phyloP scores from a whole-genome alignment of 441 rosid species.

The Flueggea neowawraea region DNA sequence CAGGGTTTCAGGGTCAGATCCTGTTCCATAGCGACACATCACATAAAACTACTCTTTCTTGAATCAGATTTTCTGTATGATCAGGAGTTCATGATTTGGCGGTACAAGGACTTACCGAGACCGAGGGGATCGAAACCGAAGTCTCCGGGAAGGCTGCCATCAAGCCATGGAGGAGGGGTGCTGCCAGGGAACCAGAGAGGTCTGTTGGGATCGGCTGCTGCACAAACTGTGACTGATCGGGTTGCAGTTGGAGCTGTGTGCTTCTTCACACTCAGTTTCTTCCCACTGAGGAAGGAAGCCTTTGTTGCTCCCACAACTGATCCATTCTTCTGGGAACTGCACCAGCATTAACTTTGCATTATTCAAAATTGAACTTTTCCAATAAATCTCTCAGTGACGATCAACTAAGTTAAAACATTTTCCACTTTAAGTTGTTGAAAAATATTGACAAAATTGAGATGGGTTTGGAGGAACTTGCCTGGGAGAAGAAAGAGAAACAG shows the following conservation, averaged over 20 bases:
- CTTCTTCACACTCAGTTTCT: conserved; percentile 54
- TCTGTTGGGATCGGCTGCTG: conserved; percentile 74
- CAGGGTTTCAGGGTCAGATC: conserved; percentile 86
- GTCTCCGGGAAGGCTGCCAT: conserved; percentile 97
- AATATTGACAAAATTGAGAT: not conserved
- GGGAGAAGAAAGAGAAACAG: conserved; percentile 60
- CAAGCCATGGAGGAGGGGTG: conserved; percentile 96
- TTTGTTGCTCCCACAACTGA: conserved; percentile 38
- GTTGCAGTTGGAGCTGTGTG: conserved; percentile 25
- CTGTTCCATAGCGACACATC: conserved; percentile 31
- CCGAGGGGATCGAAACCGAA: conserved; percentile 96
- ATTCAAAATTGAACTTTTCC: not conserved
- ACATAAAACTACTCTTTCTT: not conserved
- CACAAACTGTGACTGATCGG: conserved; percentile 41
- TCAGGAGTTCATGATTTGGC: no score
- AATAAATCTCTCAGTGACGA: no score
- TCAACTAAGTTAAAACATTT: no score
- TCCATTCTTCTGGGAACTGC: conserved; percentile 63
- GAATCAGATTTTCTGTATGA: no score
- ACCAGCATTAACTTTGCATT: not conserved
- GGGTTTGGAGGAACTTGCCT: conserved; percentile 45
- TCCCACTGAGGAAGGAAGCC: conserved; percentile 67
- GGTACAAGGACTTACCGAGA: conserved; percentile 49
- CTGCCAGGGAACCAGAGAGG: conserved; percentile 99
- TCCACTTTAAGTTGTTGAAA: not conserved